Base-by-base conservation (phyloP, 768 basidiomycete species). In the Crucibulum laeve region DNA sequence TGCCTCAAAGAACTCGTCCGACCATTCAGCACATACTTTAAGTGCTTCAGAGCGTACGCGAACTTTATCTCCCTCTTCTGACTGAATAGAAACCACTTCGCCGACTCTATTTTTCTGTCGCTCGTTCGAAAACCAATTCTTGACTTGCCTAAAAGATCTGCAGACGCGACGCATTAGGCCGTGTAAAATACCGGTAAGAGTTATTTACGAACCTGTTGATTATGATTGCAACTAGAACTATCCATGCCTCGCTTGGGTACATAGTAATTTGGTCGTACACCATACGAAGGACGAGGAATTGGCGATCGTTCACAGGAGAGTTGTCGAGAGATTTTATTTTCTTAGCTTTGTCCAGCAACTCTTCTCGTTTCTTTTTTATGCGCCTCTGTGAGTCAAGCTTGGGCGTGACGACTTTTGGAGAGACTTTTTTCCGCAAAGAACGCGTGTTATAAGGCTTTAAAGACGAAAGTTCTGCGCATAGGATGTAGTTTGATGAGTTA, bases 41-140 rank as follows among this genome's bases (percentile, higher is more conserved):
- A 76, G 56, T 21, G 77, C 76, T 40, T 68, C 63, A 17, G 69
- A 63, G 44, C 76, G 70, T 46, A 81, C 59, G 32, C 77, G 75
- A 50, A 79, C 56, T 45, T 63, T 70, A 47, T 69, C 67, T 35
- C 69, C 68, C 25, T 64, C 65, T 48, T 61, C 67, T 23, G 65
- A 63, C 40, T 60, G 59, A 19, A 56, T 58, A 49, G 56, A 62
- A 24, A 70, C 60, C 43, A 68, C 68, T 49, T 73, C 67, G 45
- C 73, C 66, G 34, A 47, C 52, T 45, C 61, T 64, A 37, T 65
- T 63, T 47, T 71, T 71, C 52, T 71, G 80, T 33, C 80, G 70
- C 59, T 80, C 73, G 58, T 83, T 83, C 4, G 78, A 79, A 47
- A 83, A 83, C 80, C 80, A 82, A 49, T 80, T 80, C 61, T 77